Evolutionary conservation across 257 asterid genomes (phyloP).

Genomic region (Verbena officinalis): DNA sequence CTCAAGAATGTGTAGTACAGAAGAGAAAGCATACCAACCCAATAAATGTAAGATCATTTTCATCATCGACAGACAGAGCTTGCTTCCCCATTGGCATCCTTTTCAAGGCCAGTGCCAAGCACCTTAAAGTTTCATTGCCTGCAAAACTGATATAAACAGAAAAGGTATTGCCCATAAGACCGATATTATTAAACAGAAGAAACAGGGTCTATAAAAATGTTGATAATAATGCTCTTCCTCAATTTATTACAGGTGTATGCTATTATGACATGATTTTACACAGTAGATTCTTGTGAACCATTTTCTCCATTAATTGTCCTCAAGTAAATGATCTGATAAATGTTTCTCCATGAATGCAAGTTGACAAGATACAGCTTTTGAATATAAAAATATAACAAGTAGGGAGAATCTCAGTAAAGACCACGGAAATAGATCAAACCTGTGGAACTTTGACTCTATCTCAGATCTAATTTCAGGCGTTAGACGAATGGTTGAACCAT

Average conservation of each 20-base stretch:
- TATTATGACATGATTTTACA: slow-evolving; percentile 8
- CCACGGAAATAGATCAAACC: slow-evolving; percentile 43
- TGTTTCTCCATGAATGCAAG: not conserved
- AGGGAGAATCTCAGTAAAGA: slow-evolving; percentile 12
- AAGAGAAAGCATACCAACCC: slow-evolving; percentile 99
- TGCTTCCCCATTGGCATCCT: slow-evolving; percentile 90
- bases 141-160: slow-evolving; percentile 74
- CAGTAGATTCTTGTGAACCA: not conserved
- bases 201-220: slow-evolving; percentile 6
- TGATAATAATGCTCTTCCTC: not conserved
- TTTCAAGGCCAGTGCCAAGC: slow-evolving; percentile 93
- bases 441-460: slow-evolving; percentile 76
- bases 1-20: slow-evolving; percentile 29
- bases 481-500: slow-evolving; percentile 78
- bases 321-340: slow-evolving; percentile 7
- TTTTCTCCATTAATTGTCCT: not conserved
- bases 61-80: slow-evolving; percentile 81
- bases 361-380: slow-evolving; percentile 14
- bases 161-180: slow-evolving; percentile 25
- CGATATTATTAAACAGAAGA: slow-evolving; percentile 16
- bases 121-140: slow-evolving; percentile 93
- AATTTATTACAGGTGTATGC: not conserved
- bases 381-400: slow-evolving; percentile 14
- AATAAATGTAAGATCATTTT: slow-evolving; percentile 93
- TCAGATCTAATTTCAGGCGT: slow-evolving; percentile 78